Percentiles rank a stretch among this genome's conserved stretches.
Evolutionary conservation across 345 rosid species (phyloP).

Genomic region (Isatis tinctoria): DNA sequence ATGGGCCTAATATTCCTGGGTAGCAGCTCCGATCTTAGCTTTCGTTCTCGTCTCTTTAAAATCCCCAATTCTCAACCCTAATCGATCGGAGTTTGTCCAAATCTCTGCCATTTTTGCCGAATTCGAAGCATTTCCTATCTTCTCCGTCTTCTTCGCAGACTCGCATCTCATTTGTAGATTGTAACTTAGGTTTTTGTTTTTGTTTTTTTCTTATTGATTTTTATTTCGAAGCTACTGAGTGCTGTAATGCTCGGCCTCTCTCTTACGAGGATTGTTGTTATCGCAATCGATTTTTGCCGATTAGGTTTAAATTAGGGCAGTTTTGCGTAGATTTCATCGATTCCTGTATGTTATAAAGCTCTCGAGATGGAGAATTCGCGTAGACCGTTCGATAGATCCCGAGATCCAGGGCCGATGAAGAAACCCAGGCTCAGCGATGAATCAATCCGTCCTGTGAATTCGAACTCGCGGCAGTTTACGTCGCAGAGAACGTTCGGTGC

Average conservation of each 20-base stretch:
- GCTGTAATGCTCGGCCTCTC: slow-evolving; percentile 17
- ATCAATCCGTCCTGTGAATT: slow-evolving; percentile 31
- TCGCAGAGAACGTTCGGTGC: slow-evolving; percentile 39
- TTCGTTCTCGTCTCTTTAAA: slow-evolving; percentile 11
- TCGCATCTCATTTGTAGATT: slow-evolving; percentile 14
- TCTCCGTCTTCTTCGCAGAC: neutral
- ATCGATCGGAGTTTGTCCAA: slow-evolving; percentile 28
- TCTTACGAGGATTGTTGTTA: slow-evolving; percentile 6
- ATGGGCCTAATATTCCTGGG: neutral
- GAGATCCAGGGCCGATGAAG: slow-evolving; percentile 59
- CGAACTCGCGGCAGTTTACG: slow-evolving; percentile 40
- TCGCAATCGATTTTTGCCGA: slow-evolving; percentile 10
- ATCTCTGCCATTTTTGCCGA: slow-evolving; percentile 27
- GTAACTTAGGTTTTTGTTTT: slow-evolving; percentile 4
- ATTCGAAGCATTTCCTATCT: slow-evolving; percentile 3
- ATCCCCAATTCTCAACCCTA: slow-evolving; percentile 35
- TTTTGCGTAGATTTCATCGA: slow-evolving; percentile 4
- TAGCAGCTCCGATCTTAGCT: neutral
- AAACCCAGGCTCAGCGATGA: slow-evolving; percentile 65
- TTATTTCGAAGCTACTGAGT: slow-evolving; percentile 1
- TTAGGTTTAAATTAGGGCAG: slow-evolving; percentile 7
- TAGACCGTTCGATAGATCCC: slow-evolving; percentile 76
- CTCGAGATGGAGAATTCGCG: slow-evolving; percentile 75
- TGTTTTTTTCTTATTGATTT: neutral
- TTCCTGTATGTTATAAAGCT: slow-evolving; percentile 15